phyloP scores from a whole-genome alignment of 179 eudicot genomes.

The Heliamphora pulchella region DNA sequence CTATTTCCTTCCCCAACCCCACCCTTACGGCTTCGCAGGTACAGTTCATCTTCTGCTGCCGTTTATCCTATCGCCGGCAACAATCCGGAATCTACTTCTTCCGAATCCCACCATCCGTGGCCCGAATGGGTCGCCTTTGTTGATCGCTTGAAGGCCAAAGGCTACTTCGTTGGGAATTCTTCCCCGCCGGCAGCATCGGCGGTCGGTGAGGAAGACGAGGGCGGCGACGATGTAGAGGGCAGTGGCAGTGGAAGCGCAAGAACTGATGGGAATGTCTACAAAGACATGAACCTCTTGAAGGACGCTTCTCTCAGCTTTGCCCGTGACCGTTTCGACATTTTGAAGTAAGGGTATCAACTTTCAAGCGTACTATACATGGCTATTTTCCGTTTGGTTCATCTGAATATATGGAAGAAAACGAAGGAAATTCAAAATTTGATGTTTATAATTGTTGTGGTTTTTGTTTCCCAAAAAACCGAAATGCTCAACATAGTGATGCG shows the following conservation, averaged over 20 bases:
- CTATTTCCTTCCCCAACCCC: conserved; percentile 12
- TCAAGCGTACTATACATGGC: background rate
- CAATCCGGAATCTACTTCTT: conserved; percentile 10
- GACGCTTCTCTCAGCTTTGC: conserved; percentile 73
- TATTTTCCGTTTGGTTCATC: background rate
- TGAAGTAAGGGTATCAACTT: conserved; percentile 33
- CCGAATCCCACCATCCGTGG: conserved; percentile 52
- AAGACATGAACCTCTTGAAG: conserved; percentile 46
- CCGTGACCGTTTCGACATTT: conserved; percentile 69
- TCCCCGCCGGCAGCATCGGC: conserved; percentile 1
- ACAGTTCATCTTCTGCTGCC: conserved; percentile 17
- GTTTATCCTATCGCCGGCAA: conserved; percentile 13
- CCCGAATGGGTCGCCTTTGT: conserved; percentile 88
- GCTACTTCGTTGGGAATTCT: conserved; percentile 37
- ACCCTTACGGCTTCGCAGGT: conserved; percentile 23
- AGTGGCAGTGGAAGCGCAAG: background rate
- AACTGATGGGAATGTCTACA: conserved; percentile 25
- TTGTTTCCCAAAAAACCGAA: background rate
- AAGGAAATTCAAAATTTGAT: background rate
- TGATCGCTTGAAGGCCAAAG: conserved; percentile 55
- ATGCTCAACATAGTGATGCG: background rate
- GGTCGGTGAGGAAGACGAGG: background rate
- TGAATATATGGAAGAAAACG: background rate
- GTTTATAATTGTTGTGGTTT: background rate
- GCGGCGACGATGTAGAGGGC: background rate